Base-by-base conservation (phyloP, 768 basidiomycete species). In the Asterophora parasitica region DNA sequence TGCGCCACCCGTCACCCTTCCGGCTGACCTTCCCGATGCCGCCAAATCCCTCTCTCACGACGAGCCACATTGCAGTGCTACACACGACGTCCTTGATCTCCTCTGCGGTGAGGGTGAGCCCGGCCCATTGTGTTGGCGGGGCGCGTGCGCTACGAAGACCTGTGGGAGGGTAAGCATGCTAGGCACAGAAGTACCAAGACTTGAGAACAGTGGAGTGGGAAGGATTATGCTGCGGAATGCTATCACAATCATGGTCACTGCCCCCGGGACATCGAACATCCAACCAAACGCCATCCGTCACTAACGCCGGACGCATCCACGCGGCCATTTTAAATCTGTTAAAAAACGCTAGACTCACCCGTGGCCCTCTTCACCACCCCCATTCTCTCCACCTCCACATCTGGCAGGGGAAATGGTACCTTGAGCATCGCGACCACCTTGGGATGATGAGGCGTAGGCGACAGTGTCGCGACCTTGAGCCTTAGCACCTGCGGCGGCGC, bases 381-480 rank as follows among this genome's bases (percentile, higher is more conserved):
- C 68, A 84, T 69, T 41, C 63, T 67, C 57, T 86, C 82, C 16
- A 94, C 74, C 53, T 86, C 81, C 15, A 96, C 73, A 49, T 93
- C 86, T 0, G 91, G 85, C 1, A 96, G 75, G 0, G 90, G 86
- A 68, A 87, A 93, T 19, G 94, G 92, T 44, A 95, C 80, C 64
- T 92, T 92, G 56, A 97, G 76, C 69, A 93, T 82, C 31, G 84
- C 86, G 35, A 98, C 87, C 16, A 97, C 87, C 62, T 94, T 92
- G 7, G 94, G 94, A 65, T 98, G 94, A 62, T 98, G 93, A 17
- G 93, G 94, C 7, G 92, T 92, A 17, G 94, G 94, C 10, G 83
- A 83, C 28, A 97, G 75, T 27, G 88, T 92, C 13, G 83, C 94
- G 9, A 94, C 81, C 60, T 89, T 86, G 30, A 92, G 55, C 40